Conservation (phyloP, 2,329 filamentous ascomycete genomes). For the Talaromyces sp. region DNA sequence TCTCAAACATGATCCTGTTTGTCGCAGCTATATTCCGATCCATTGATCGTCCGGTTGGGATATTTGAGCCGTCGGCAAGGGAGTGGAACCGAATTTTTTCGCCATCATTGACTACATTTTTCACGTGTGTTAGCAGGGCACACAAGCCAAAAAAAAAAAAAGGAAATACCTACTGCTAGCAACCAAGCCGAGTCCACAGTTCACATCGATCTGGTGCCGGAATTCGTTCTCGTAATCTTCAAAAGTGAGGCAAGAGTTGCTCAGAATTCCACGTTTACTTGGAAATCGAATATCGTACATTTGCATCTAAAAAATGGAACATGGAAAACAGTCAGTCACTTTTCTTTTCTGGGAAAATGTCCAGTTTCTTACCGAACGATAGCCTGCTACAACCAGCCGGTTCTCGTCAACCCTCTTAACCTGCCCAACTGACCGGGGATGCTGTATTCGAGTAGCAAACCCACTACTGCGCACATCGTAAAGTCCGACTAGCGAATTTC, state of each 20-base stretch:
- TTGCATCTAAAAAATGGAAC: conserved; percentile 24
- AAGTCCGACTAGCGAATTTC: conserved; percentile 30
- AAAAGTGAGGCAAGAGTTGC: conserved; percentile 33
- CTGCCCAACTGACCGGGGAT: conserved; percentile 29
- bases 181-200: conserved; percentile 31
- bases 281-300: conserved; percentile 40
- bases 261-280: conserved; percentile 25
- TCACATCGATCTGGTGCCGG: conserved; percentile 33
- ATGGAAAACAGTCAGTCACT: not conserved
- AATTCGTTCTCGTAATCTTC: conserved; percentile 24
- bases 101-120: conserved; percentile 26
- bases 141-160: not conserved
- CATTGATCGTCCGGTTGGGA: not conserved
- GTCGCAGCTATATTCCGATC: not conserved
- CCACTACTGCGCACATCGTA: conserved; percentile 32
- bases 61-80: conserved; percentile 31
- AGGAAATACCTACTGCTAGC: conserved; percentile 28
- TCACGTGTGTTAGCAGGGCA: not conserved
- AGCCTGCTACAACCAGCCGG: conserved; percentile 31
- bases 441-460: conserved; percentile 28
- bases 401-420: conserved; percentile 33
- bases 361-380: conserved; percentile 23
- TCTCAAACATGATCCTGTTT: conserved; percentile 29
- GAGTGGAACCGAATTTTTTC: conserved; percentile 34
- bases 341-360: not conserved